Base-by-base conservation (phyloP, 495 filamentous ascomycete species). In the Aspergillus avenaceus region DNA sequence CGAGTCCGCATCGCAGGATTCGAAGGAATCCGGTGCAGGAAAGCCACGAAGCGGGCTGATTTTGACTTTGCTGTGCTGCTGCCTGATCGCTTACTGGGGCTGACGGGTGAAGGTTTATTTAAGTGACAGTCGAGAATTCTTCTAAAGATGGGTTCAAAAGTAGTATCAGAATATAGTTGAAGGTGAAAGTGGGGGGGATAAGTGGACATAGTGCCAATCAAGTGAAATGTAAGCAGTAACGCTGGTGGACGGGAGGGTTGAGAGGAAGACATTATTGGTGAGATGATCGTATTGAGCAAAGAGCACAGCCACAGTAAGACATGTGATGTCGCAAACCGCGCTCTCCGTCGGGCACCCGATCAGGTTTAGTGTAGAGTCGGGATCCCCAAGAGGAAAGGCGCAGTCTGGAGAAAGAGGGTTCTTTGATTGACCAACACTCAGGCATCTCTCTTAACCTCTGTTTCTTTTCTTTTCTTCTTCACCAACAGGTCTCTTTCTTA, bases 291-390 rank as follows among this genome's bases (percentile, higher is more conserved):
- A n/a, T 14, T 34, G 31, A 14, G 18, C n/a, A 34, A 34, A 14
- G 14, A 4, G 29, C 16, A 38, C 34, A 21, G 34, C 34, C 34
- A 38, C 28, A 3, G 8, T 8, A 13, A 31, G 13, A 38, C 34
- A 38, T 38, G 34, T 38, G 34, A 12, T 8, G 22, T 24, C 29
- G 8, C 27, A 37, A 12, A 25, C 5, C 21, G 3, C 25, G n/a
- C 16, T 4, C 7, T 27, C 7, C 26, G 46, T 49, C 46, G 46
- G 46, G 46, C 32, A 49, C 46, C 46, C 46, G 41, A 49, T 38
- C 31, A 5, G 34, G 46, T n/a, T 41, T 49, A 49, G 46, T 16
- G 46, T 18, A n/a, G 23, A 45, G 46, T 49, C 46, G 46, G 46
- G 46, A 49, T 49, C 46, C 46, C 1, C 3, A 41, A 27, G 16